phyloP scores from a whole-genome alignment of 768 basidiomycete species.

The Suillus clintonianus region DNA sequence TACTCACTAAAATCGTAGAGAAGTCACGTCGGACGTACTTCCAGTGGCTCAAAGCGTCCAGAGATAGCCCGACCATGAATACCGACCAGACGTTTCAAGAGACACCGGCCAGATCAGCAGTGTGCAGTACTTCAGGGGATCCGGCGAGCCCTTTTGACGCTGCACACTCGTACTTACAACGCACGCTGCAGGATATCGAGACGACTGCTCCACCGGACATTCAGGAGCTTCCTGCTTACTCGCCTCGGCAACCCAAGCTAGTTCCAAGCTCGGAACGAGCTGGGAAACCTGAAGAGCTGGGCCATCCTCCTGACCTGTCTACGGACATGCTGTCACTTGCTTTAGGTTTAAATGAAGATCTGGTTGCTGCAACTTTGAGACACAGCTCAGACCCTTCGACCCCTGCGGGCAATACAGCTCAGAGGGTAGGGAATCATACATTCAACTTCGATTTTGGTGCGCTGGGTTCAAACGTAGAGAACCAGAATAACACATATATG shows the following conservation, averaged over 20 bases:
- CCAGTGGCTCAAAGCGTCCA: conserved; percentile 36
- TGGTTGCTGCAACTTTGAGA: conserved; percentile 17
- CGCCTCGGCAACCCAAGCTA: conserved; percentile 15
- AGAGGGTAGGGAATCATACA: conserved; percentile 52
- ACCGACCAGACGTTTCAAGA: conserved; percentile 18
- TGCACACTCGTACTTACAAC: conserved; percentile 25
- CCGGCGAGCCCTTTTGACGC: conserved; percentile 18
- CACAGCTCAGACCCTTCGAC: conserved; percentile 19
- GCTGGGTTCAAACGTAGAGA: conserved; percentile 53
- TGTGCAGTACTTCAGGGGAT: not conserved
- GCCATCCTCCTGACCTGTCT: conserved; percentile 28
- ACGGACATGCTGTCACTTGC: conserved; percentile 33
- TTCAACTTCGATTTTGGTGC: conserved; percentile 68
- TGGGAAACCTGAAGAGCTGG: conserved; percentile 17
- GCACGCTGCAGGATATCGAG: conserved; percentile 27
- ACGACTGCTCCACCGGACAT: conserved; percentile 17
- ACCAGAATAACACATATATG: conserved; percentile 61
- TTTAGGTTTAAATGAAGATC: conserved; percentile 29
- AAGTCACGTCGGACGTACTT: conserved; percentile 49
- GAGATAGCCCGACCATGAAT: conserved; percentile 25
- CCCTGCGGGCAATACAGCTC: conserved; percentile 21
- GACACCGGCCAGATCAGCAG: conserved; percentile 1
- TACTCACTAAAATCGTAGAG: conserved; percentile 56
- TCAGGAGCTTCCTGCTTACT: conserved; percentile 26
- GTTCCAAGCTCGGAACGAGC: conserved; percentile 19